A percentile compares a stretch with the other conserved stretches of the same genome.
phyloP scores from a whole-genome alignment of 208 protist genomes.

The Trypanosomatidae sp. region DNA sequence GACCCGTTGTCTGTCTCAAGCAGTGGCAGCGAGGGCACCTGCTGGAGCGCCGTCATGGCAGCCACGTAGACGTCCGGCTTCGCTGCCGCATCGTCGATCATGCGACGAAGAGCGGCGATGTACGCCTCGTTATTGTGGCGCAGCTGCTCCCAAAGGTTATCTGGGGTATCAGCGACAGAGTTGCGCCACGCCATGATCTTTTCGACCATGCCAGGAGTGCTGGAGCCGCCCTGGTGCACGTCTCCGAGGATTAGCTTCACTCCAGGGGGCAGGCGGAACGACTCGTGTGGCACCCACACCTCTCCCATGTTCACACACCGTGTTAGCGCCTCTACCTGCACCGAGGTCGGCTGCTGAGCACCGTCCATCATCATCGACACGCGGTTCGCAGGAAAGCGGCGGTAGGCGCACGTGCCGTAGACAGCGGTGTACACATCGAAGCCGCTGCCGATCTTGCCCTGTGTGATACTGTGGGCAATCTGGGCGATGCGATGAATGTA shows the following conservation, averaged over 20 bases:
- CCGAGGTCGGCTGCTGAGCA: conserved; percentile 33
- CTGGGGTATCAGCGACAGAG: conserved; percentile 30
- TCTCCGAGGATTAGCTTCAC: conserved; percentile 90
- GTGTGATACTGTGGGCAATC: conserved; percentile 93
- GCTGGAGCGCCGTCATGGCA: conserved; percentile 29
- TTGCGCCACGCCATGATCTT: conserved; percentile 93
- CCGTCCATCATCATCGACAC: conserved; percentile 59
- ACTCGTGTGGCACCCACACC: conserved; percentile 67
- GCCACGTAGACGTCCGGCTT: conserved; percentile 25
- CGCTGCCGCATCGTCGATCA: conserved; percentile 26
- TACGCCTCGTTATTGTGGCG: conserved; percentile 69
- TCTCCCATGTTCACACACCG: conserved; percentile 47
- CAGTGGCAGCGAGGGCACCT: conserved; percentile 2
- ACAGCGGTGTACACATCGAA: conserved; percentile 97
- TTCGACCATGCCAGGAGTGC: conserved; percentile 95
- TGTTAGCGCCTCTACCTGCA: conserved; percentile 42
- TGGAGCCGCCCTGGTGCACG: conserved; percentile 88
- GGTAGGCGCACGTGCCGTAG: conserved; percentile 93
- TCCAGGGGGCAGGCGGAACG: conserved; percentile 77
- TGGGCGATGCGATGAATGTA: conserved; percentile 93
- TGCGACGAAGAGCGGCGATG: conserved; percentile 46
- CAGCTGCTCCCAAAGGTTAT: conserved; percentile 77
- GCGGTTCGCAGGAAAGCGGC: conserved; percentile 70
- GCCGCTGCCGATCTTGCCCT: conserved; percentile 96
- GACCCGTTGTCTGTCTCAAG: conserved; percentile 4